A percentile compares a stretch with the other conserved stretches of the same genome.
phyloP scores from a whole-genome alignment of 176 grass and related monocot genomes.

The Thalia dealbata region DNA sequence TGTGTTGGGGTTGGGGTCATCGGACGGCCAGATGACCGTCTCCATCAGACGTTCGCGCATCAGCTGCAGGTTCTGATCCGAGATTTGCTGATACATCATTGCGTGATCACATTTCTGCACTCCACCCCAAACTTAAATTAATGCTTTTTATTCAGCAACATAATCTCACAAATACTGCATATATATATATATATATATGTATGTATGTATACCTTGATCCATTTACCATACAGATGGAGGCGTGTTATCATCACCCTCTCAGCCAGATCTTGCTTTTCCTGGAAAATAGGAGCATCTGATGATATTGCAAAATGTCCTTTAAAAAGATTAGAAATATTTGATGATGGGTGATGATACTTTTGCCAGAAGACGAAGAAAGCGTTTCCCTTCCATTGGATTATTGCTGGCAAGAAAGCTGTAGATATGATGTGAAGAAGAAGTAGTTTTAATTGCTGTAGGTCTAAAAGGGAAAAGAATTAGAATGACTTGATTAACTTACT shows the following conservation, averaged over 20 bases:
- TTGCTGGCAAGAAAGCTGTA: constrained; percentile 73
- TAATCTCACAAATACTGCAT: neutral
- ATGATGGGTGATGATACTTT: constrained; percentile 34
- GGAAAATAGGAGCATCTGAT: neutral
- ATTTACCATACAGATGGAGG: constrained; percentile 24
- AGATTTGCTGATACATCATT: constrained; percentile 80
- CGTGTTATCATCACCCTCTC: constrained; percentile 25
- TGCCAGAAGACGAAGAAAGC: constrained; percentile 61
- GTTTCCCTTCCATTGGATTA: constrained; percentile 62
- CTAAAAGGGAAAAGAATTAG: neutral
- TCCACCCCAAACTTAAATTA: neutral
- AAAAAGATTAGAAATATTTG: too few species aligned
- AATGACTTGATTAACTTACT: constrained; percentile 29
- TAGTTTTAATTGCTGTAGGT: neutral
- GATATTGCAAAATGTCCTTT: too few species aligned
- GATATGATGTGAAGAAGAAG: neutral
- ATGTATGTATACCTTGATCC: constrained; percentile 51
- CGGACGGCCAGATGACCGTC: constrained; percentile 64
- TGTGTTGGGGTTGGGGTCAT: constrained; percentile 44
- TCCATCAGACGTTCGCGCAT: constrained; percentile 77
- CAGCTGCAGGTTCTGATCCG: constrained; percentile 72
- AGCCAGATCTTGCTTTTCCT: constrained; percentile 20
- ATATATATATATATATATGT: neutral
- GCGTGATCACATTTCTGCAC: constrained; percentile 80
- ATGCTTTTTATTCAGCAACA: too few species aligned